Percentiles rank a stretch among this genome's conserved stretches.
Conservation (phyloP, 2,329 filamentous ascomycete genomes). For the Sporothrix curviconia region DNA sequence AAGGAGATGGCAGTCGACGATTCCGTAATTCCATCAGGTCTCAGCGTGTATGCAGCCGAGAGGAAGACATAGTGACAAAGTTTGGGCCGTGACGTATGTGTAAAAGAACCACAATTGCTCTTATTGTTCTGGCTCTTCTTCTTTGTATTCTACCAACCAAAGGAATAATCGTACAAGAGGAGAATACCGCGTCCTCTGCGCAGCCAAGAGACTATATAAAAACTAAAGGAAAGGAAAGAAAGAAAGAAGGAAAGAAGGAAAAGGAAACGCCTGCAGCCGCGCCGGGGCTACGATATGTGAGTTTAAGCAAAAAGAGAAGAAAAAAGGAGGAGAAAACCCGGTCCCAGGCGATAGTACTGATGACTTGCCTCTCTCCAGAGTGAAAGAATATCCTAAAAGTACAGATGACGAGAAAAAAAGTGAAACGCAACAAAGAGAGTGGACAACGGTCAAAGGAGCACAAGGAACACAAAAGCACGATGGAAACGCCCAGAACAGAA, state of each 20-base stretch:
- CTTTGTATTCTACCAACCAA: too few relatives aligned
- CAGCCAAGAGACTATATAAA: not conserved
- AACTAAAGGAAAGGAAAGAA: not conserved
- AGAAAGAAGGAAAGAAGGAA: not conserved
- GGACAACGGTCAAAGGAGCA: not conserved
- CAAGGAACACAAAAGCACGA: not conserved
- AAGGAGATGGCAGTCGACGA: too few relatives aligned
- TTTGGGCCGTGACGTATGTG: too few relatives aligned
- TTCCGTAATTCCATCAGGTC: too few relatives aligned
- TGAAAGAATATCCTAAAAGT: not conserved
- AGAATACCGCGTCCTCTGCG: too few relatives aligned
- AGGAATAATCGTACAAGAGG: too few relatives aligned
- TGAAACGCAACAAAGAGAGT: not conserved
- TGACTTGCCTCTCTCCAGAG: not conserved
- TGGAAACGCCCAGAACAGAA: not conserved
- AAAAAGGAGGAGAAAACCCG: not conserved
- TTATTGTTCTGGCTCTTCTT: too few relatives aligned
- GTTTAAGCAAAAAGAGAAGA: not conserved
- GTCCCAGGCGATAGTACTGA: too few relatives aligned
- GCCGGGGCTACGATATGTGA: conserved; percentile 1
- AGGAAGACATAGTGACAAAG: too few relatives aligned
- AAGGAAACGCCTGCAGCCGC: conserved; percentile 5
- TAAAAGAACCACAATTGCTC: too few relatives aligned
- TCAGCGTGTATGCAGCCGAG: too few relatives aligned
- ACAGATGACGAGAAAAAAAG: not conserved